Evolutionary conservation across 805 yeast genomes (phyloP), one percentile per base, ranked within the genome.

Genomic region (Suhomyces xylopsoci): DNA sequence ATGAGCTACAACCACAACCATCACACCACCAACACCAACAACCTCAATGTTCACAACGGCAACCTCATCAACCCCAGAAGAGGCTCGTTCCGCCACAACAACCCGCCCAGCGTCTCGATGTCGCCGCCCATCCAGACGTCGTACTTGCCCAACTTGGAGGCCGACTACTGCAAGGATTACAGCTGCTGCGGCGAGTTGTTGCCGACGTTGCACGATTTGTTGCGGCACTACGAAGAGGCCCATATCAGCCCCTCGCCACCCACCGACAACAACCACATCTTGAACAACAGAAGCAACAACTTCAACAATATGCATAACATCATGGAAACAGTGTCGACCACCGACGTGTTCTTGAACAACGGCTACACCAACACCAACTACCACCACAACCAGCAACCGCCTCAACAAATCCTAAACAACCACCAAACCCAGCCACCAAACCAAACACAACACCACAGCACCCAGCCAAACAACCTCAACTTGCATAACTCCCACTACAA

Each of bases 141-240:
- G 7, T 94, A 93, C 67, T 78, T 94, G 55, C 97, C 98, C 17
- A 90, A 89, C 63, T 77, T 93, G 54, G 99, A 93, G 70, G 96
- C 97, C 8, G 92, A 92, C 68, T 94, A 93, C 71, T 94, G 99
- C 70, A 89, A 88, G 69, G 99, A 94, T 74, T 94, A 94, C 71
- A 84, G 90, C 49, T 94, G 99, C 72, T 94, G 99, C 74, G 99
- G 98, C 26, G 87, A 88, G 65, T 76, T 87, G 43, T 79, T 94
- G 55, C 98, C 98, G 30, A 92, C 97, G 10, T 76, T 94, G 58
- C 99, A 94, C 68, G 99, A 94, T 67, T 77, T 94, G 55, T 78
- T 94, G 57, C 83, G 94, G 61, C 99, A 94, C 69, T 94, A 94
- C 68, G 99, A 94, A 67, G 98, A 94, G 70, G 90, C 94, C 46